phyloP scores from a whole-genome alignment of 2,329 filamentous ascomycete genomes.

The Neocatenulostroma microsporum region DNA sequence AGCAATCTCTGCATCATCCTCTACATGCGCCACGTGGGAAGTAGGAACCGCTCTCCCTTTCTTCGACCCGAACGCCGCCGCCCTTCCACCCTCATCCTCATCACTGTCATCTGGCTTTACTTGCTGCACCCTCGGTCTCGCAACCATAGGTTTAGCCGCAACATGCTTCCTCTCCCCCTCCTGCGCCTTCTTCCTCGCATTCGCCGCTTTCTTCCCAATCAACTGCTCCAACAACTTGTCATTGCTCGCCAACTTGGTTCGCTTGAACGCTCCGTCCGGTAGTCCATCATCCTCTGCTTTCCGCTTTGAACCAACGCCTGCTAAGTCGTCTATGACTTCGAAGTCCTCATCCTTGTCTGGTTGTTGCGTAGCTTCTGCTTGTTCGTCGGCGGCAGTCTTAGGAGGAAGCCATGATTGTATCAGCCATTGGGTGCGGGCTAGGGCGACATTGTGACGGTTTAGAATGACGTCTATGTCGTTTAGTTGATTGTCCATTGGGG shows the following conservation, averaged over 20 bases:
- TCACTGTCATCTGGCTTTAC: conserved; percentile 27
- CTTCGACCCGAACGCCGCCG: conserved; percentile 15
- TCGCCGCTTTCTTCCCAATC: conserved; percentile 35
- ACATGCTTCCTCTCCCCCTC: conserved; percentile 9
- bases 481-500: neutral
- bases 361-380: too few species aligned
- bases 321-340: conserved; percentile 20
- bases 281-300: conserved; percentile 12
- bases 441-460: conserved; percentile 46
- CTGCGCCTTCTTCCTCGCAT: conserved; percentile 23
- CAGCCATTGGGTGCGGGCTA: conserved; percentile 47
- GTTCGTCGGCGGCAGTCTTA: conserved; percentile 34
- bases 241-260: conserved; percentile 32
- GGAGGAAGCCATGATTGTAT: conserved; percentile 49
- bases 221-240: conserved; percentile 36
- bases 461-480: conserved; percentile 44
- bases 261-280: conserved; percentile 26
- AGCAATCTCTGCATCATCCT: too few species aligned
- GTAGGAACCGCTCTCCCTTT: too few species aligned
- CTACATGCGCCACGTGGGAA: neutral
- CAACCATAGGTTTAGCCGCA: conserved; percentile 5
- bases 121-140: conserved; percentile 7
- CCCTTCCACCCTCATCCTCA: conserved; percentile 30
- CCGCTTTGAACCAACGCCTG: conserved; percentile 14
- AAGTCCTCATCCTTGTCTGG: conserved; percentile 48